Base-by-base conservation (phyloP, 345 rosid genomes). In the Hibiscus tridactylites region DNA sequence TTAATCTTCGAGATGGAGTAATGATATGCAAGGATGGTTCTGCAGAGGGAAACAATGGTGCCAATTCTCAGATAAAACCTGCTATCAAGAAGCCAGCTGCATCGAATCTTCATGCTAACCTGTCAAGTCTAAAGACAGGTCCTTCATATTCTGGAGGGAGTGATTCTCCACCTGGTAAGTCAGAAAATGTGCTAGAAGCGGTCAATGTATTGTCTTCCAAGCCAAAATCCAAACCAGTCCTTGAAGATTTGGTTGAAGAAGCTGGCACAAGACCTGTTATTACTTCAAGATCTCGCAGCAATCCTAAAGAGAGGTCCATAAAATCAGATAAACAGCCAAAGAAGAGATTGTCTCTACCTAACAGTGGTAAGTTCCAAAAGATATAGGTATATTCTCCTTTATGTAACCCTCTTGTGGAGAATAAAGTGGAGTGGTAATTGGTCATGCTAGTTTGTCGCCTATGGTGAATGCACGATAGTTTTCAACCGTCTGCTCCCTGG, bases 331-430 rank as follows among this genome's bases (percentile, higher is more conserved):
- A 87, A 78, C 86, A 75, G 28, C 74, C 79, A 58, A 90, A 82
- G 80, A 89, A 86, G 86, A 86, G 91, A 35, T 72, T 88, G 52
- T 96, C 97, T 76, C 82, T 96, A 44, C 91, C 96, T 50, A 90
- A 77, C 78, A 82, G 35, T 44, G 90, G 97, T 92, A 70, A 78
- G 56, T 50, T 13, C 44, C 58, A 15, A 35, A 53, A 0, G 3
- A 19, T 71, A 26, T 46, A 50, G 56, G 57, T 46, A 26, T 28
- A 29, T 33, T 60, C 74, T 60, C 72, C 47, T n/a, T 71, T 68
- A 31, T 61, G 59, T 13, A 39, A 37, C 33, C 15, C 37, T 16
- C 26, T 59, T n/a, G 47, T n/a, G 13, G 39, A 44, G 54, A 50
- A 15, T 50, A 13, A 4, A 28, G 65, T 58, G 52, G 54, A 26